These are phyloP conservation scores for Karstenula rhodostoma DNA, from an alignment of 2,329 filamentous ascomycete species.

Conservation along the genomic window DNA sequence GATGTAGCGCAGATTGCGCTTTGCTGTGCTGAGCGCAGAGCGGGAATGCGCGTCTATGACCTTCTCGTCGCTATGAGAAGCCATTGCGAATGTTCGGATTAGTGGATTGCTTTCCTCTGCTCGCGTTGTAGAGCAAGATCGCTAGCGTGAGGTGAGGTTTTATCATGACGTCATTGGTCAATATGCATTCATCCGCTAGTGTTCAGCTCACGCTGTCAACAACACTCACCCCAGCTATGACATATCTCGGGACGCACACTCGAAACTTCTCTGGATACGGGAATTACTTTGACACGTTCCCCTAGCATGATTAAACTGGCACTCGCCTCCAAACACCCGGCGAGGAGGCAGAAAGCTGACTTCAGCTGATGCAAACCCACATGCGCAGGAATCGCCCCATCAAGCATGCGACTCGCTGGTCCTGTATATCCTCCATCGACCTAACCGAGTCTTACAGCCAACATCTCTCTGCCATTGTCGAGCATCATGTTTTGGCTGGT, in stretches of 20 bases:
- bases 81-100: neutral
- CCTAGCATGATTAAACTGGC: neutral
- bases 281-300: neutral
- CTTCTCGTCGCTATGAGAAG: slow-evolving; percentile 13
- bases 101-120: neutral
- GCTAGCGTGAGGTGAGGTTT: neutral
- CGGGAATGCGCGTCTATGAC: slow-evolving; percentile 33
- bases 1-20: slow-evolving; percentile 48
- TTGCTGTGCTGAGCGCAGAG: slow-evolving; percentile 38
- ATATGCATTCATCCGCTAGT: neutral
- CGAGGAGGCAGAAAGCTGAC: neutral
- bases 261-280: neutral
- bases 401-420: neutral
- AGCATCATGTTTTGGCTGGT: neutral
- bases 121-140: neutral
- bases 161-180: neutral
- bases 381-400: neutral
- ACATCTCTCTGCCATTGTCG: neutral
- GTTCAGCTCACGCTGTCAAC: neutral
- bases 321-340: neutral
- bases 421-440: neutral
- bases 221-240: neutral
- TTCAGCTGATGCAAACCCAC: neutral
- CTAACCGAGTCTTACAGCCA: neutral
- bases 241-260: neutral